These are phyloP conservation scores for Pseudogymnoascus sp. DNA, from an alignment of 2,329 filamentous ascomycete species.

Conservation along the genomic window DNA sequence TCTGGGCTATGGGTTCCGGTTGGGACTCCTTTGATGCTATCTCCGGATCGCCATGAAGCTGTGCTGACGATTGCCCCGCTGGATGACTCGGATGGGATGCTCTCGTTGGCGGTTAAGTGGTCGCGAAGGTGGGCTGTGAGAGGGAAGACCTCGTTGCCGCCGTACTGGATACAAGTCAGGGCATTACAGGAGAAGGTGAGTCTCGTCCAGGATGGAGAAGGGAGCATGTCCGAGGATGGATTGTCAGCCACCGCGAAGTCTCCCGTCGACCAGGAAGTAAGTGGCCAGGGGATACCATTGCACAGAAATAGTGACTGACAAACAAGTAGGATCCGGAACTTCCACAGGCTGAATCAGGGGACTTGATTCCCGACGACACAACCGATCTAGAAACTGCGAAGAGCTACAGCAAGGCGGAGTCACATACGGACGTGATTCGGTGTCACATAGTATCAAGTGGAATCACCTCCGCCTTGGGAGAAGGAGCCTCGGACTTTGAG, in stretches of 20 bases:
- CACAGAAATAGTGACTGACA: background rate
- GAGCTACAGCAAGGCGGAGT: background rate
- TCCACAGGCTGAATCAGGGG: background rate
- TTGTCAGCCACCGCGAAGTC: background rate
- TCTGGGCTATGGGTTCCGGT: slow-evolving; percentile 53
- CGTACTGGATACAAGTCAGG: slow-evolving; percentile 50
- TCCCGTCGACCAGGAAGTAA: background rate
- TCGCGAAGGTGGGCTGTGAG: slow-evolving; percentile 45
- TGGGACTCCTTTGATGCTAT: slow-evolving; percentile 48
- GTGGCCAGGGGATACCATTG: background rate
- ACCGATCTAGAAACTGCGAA: background rate
- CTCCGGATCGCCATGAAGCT: slow-evolving; percentile 40
- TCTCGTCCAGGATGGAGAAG: background rate
- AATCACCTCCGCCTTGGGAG: background rate
- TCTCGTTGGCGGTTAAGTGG: slow-evolving; percentile 51
- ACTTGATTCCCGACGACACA: background rate
- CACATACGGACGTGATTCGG: background rate
- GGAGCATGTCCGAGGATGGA: background rate
- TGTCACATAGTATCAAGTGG: slow-evolving; percentile 5
- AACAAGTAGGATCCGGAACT: background rate
- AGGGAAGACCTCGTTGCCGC: slow-evolving; percentile 44
- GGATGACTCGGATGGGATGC: slow-evolving; percentile 52
- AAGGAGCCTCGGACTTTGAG: slow-evolving; percentile 13
- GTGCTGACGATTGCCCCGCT: slow-evolving; percentile 46
- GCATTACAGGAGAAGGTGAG: slow-evolving; percentile 20